Evolutionary conservation across 1,139 yeast genomes (phyloP).

Genomic region (Spencermartinsiella ligniputridi): DNA sequence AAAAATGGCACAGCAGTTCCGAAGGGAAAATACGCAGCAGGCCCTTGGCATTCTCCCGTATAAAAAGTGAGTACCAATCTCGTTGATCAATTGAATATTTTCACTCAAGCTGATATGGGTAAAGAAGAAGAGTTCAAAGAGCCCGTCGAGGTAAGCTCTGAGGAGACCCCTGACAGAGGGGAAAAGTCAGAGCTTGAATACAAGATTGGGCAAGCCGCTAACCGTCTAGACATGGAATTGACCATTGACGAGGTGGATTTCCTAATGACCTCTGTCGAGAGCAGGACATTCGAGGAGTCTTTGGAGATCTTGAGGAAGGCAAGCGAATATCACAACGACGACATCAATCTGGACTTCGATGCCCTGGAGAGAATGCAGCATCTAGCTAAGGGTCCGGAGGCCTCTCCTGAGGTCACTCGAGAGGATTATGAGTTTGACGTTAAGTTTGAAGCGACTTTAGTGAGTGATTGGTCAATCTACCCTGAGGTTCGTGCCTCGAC

Average conservation of each 20-base stretch:
- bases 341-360: slow-evolving; percentile 41
- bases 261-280: slow-evolving; percentile 3
- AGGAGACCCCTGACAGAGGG: neutral
- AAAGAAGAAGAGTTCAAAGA: neutral
- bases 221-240: slow-evolving; percentile 2
- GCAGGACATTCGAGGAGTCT: slow-evolving; percentile 33
- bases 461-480: slow-evolving; percentile 46
- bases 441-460: slow-evolving; percentile 38
- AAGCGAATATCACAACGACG: slow-evolving; percentile 41
- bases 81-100: neutral
- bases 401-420: slow-evolving; percentile 5
- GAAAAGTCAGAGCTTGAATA: slow-evolving; percentile 4
- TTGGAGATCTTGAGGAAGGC: slow-evolving; percentile 40
- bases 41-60: too few species aligned
- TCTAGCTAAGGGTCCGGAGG: slow-evolving; percentile 23
- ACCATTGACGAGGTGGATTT: slow-evolving; percentile 3
- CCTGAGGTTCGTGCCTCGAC: slow-evolving; percentile 47
- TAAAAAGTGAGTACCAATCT: too few species aligned
- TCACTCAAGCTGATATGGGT: neutral
- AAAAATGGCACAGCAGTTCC: neutral
- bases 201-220: slow-evolving; percentile 3
- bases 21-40: too few species aligned
- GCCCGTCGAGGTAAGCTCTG: neutral
- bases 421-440: slow-evolving; percentile 21
- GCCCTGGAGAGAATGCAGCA: slow-evolving; percentile 28